Base-by-base conservation (phyloP, 768 basidiomycete genomes). In the Saitozyma sp. region DNA sequence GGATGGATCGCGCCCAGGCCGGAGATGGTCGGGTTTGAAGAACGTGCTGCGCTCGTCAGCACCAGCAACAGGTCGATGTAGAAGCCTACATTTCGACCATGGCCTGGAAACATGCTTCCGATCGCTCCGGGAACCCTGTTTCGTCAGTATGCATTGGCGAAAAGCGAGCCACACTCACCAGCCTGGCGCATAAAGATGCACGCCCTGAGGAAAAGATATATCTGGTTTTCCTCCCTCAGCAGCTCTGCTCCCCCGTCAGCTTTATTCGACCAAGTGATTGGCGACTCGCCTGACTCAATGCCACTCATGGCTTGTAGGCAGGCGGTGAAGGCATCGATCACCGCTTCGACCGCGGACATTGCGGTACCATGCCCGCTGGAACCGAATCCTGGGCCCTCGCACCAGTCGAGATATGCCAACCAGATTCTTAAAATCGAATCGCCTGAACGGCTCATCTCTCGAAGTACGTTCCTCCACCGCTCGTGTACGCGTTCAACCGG, bases 91-190 rank as follows among this genome's bases (percentile, higher is more conserved):
- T 68, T 61, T 82, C 82, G 57, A 82, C 67, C 58, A 80, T 62
- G 2, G 72, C 79, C 61, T 82, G 82, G 42, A 80, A 77, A 6
- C 74, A 56, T 0, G 81, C 81, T 41, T 77, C 54, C 0, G 79
- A 79, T 41, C 80, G 61, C 61, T 82, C 82, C 7, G 68, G 50
- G 60, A 76, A 81, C 19, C 80, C 81, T 81, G 64, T 11, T n/a
- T 20, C 41, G 0, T 10, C 6, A 53, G 17, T 46, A 2, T 41
- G 49, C 20, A 6, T 9, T 14, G n/a, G 14, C 7, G 16, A 14
- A 17, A 17, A 14, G 5, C n/a, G 37, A 45, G 50, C 37, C 29
- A 29, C 29, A 13, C 79, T 56, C 37, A 80, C 80, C 80, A 6
- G 80, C 78, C 60, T 81, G 78, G 29, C 71, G 71, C 1, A 82